Evolutionary conservation across 2,329 filamentous ascomycete genomes (phyloP), one percentile per base, ranked within the genome.

Genomic region (Claviceps humidiphila): DNA sequence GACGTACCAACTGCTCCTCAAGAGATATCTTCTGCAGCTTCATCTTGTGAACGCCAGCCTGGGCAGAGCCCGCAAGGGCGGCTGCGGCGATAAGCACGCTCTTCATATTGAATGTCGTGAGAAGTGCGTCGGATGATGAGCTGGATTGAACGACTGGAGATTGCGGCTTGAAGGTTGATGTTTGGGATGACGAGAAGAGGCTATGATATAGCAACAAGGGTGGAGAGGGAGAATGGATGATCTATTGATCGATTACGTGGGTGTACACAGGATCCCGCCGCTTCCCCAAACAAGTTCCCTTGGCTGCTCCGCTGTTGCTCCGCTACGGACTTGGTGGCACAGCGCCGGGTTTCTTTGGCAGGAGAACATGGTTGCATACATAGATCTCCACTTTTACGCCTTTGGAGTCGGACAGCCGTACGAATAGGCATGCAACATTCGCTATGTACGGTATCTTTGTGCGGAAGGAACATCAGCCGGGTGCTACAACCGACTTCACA

Each of bases 11-110:
- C 76, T 97, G 93, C 70, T 97, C 88, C 49, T 84, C 80, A 54
- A 98, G 76, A 60, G 93, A 85, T 57, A 97, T 75, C 85, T 98
- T 98, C 80, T 96, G 87, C 65, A 98, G 84, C 80, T 94, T 93
- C 80, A 96, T 85, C 79, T 89, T 94, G 82, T 97, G 89, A 60
- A 95, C 78, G 64, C 83, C 89, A 62, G 89, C 91, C 67, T 87
- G 80, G 67, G 86, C 86, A 68, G 85, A 82, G 75, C 87, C 86
- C 65, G 90, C 78, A 77, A 94, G 81, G 75, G 84, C 78, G 64
- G 84, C 82, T 73, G 88, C 84, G 68, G 89, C 76, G 66, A 95
- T 71, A 65, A 89, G 75, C 72, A 84, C 76, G 71, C 82, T 82
- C 84, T 94, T 96, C 91, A 96, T 97, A 70, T 60, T 76, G 72